These are phyloP conservation scores for Candida maesae DNA, from an alignment of 805 yeast genomes.

Conservation along the genomic window DNA sequence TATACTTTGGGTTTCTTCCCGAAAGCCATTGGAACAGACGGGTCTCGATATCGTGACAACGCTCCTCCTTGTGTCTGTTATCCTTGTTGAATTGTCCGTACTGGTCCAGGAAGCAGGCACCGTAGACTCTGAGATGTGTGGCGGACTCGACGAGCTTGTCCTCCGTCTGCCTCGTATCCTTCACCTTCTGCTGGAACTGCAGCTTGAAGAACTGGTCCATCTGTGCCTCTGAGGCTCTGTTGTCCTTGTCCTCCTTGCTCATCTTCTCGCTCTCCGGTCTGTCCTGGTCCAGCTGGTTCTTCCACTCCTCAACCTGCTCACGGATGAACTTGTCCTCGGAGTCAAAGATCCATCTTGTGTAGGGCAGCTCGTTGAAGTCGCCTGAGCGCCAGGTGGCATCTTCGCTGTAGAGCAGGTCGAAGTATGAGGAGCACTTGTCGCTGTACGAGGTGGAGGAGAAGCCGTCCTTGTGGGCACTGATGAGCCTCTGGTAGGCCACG, in stretches of 20 bases:
- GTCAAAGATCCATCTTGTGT: conserved; percentile 21
- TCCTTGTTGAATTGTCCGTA: conserved; percentile 10
- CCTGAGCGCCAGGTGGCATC: conserved; percentile 23
- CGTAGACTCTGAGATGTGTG: conserved; percentile 27
- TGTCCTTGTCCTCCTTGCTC: conserved; percentile 15
- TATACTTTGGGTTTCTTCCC: conserved; percentile 33
- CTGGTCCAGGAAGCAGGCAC: conserved; percentile 27
- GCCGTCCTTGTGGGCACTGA: conserved; percentile 4
- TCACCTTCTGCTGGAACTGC: conserved; percentile 18
- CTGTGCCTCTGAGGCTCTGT: conserved; percentile 13
- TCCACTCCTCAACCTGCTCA: conserved; percentile 15
- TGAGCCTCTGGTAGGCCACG: conserved; percentile 7
- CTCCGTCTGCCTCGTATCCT: conserved; percentile 22
- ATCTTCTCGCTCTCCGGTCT: conserved; percentile 1
- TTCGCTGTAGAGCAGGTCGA: conserved; percentile 23
- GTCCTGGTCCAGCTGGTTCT: conserved; percentile 4
- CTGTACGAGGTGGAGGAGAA: conserved; percentile 8
- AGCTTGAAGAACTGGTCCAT: conserved; percentile 14
- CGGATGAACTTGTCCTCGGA: conserved; percentile 18
- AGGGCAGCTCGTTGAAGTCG: conserved; percentile 19
- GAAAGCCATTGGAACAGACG: conserved; percentile 39
- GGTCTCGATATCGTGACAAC: conserved; percentile 33
- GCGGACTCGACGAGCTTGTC: conserved; percentile 23
- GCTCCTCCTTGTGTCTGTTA: conserved; percentile 4
- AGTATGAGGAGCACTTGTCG: conserved; percentile 30